Evolutionary conservation across 2,329 filamentous ascomycete genomes (phyloP), one percentile per base, ranked within the genome.

Genomic region (Rhynchosporium graminicola): DNA sequence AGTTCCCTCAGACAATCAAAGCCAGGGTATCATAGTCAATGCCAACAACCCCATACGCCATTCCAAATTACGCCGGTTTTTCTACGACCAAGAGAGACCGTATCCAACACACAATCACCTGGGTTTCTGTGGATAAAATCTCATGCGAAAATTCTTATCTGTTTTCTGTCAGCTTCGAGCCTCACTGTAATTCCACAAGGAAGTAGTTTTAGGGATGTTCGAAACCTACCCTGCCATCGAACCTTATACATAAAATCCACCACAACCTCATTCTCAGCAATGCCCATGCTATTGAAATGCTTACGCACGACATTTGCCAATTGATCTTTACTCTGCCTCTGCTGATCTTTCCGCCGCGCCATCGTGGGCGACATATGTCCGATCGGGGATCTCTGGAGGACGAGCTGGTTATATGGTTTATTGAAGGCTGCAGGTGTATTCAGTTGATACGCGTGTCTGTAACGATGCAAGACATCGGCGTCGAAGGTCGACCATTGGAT

Each of bases 181-280:
- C 28, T n/a, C 43, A 57, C 61, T 15, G 36, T 5, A 43, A 20
- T 20, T 46, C n/a, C 8, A 3, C 9, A 5, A 36, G 20, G 7
- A 36, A 42, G 33, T 46, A 29, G 45, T 2, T 26, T 20, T 48
- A 15, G 26, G 8, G 8, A 6, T 36, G 20, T 40, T 31, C 38
- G 40, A 40, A 13, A 62, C 65, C 58, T 59, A 75, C 74, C 72
- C 67, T 75, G 74, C 67, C 69, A 73, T 43, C 71, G 72, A 28
- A 75, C 73, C 59, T 75, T 75, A 62, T 75, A 75, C 55, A 75
- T 58, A 55, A 74, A 74, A 43, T 74, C 89, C 61, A 93, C 89
- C 62, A 95, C 89, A 67, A 92, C 87, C 70, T 95, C 91, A 73
- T 88, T 92, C 78, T 96, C 91, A 67, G 87, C 88, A 46, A 94